Evolutionary conservation across 176 grass and related monocot species (phyloP), one percentile per base, ranked within the genome.

Genomic region (Carex myosuroides): DNA sequence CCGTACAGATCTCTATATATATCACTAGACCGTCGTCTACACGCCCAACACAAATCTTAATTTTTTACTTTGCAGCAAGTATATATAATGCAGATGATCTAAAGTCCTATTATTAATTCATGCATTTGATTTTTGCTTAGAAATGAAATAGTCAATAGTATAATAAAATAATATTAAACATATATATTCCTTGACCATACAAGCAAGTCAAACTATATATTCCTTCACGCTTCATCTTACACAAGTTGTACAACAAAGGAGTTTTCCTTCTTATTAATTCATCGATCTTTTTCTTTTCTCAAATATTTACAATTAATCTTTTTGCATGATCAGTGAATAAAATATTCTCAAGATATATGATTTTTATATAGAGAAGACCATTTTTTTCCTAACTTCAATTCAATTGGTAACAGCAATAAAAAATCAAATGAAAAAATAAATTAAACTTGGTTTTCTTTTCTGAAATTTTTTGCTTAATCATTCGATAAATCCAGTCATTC

Each of bases 181-280:
- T 8, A 35, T 35, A 33, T 63, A 55, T 85, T 83, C 81, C 81
- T 69, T 83, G 42, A 83, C 12, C 20, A 21, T 69, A 68, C 46
- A 83, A 68, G 20, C 16, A 83, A 68, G 54, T 62, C 69, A 83
- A 62, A 69, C 62, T 9, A 85, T 61, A 8, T 79, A 48, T 85
- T 85, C 84, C 84, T 85, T 85, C 84, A 85, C 84, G 84, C 69
- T 48, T 85, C 70, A 85, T 85, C 83, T 75, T 85, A 82, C 52
- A 85, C 53, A 76, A 84, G 9, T 48, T 85, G 58, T 52, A 71
- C 72, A 78, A 48, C 59, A 20, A 39, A 82, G 33, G 13, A 65
- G 22, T 54, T 83, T 65, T 55, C 80, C 26, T 66, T 53, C 64
- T 83, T 83, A 66, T 83, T 83, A 41, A n/a, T n/a, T n/a, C n/a